Evolutionary conservation across 306 rosid species (phyloP).

Genomic region (Glycine latifolia): DNA sequence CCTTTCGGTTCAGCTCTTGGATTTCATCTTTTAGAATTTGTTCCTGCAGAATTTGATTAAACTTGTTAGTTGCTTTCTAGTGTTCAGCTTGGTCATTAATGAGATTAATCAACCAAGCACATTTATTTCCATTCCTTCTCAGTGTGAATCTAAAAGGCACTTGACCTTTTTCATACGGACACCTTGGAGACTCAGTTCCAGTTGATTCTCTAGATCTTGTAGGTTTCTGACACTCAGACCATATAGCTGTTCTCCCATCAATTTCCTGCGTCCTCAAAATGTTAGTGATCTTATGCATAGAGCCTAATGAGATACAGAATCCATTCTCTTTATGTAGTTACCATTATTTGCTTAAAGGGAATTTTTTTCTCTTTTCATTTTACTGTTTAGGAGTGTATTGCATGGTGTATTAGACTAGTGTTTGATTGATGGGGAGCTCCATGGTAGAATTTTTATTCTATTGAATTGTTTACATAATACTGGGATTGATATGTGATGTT

Average conservation of each 20-base stretch:
- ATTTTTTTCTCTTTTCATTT: background rate
- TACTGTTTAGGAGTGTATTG: slow-evolving; percentile 14
- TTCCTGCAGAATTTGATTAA: slow-evolving; percentile 57
- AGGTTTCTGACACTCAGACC: slow-evolving; percentile 65
- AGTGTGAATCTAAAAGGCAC: slow-evolving; percentile 11
- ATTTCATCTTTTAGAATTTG: slow-evolving; percentile 61
- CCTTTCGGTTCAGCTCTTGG: slow-evolving; percentile 58
- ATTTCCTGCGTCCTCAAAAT: slow-evolving; percentile 54
- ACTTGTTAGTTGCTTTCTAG: slow-evolving; percentile 40
- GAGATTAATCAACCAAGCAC: slow-evolving; percentile 15
- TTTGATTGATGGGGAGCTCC: slow-evolving; percentile 14
- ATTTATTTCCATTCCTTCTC: slow-evolving; percentile 14
- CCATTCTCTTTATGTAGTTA: background rate
- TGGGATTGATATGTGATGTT: background rate
- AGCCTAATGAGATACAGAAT: slow-evolving; percentile 22
- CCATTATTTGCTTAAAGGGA: background rate
- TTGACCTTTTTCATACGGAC: slow-evolving; percentile 73
- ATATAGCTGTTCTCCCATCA: slow-evolving; percentile 73
- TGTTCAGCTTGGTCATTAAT: slow-evolving; percentile 11
- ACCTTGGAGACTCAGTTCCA: slow-evolving; percentile 69
- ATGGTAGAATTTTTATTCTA: slow-evolving; percentile 12
- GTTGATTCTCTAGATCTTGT: slow-evolving; percentile 68
- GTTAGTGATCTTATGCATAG: slow-evolving; percentile 27
- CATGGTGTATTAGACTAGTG: background rate
- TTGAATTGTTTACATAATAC: background rate